Evolutionary conservation across 2,329 filamentous ascomycete genomes (phyloP).

Genomic region (Scleromitrula shiraiana): DNA sequence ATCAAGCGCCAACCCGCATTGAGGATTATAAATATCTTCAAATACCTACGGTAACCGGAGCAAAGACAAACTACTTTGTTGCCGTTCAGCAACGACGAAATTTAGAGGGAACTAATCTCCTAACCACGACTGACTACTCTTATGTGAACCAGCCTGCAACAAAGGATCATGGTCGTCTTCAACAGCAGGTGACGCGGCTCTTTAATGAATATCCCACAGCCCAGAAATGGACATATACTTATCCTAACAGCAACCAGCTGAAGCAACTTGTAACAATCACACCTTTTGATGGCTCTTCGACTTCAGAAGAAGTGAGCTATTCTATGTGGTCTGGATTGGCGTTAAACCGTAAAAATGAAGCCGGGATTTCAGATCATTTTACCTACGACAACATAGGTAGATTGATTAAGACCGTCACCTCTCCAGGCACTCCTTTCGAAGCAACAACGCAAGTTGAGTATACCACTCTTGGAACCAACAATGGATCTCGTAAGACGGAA

Average conservation of each 20-base stretch:
- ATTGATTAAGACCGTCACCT: neutral
- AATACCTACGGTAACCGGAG: neutral
- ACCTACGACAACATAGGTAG: neutral
- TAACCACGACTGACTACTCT: neutral
- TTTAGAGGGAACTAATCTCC: neutral
- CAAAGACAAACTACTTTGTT: neutral
- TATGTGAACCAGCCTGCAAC: neutral
- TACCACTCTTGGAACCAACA: neutral
- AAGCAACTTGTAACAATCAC: neutral
- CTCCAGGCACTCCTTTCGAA: neutral
- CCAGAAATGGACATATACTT: neutral
- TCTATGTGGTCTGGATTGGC: neutral
- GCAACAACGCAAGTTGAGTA: neutral
- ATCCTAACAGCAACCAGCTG: neutral
- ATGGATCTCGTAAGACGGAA: neutral
- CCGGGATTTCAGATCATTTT: neutral
- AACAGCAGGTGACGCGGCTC: neutral
- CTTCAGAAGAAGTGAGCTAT: neutral
- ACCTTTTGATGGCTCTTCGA: conserved; percentile 1
- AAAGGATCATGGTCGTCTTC: conserved; percentile 1
- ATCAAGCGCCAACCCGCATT: neutral
- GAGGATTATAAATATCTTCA: conserved; percentile 1
- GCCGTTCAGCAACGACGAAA: neutral
- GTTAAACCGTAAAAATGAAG: neutral
- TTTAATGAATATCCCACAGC: neutral